These are phyloP conservation scores for Colletotrichum sp. DNA, from an alignment of 2,329 filamentous ascomycete species.

Conservation along the genomic window DNA sequence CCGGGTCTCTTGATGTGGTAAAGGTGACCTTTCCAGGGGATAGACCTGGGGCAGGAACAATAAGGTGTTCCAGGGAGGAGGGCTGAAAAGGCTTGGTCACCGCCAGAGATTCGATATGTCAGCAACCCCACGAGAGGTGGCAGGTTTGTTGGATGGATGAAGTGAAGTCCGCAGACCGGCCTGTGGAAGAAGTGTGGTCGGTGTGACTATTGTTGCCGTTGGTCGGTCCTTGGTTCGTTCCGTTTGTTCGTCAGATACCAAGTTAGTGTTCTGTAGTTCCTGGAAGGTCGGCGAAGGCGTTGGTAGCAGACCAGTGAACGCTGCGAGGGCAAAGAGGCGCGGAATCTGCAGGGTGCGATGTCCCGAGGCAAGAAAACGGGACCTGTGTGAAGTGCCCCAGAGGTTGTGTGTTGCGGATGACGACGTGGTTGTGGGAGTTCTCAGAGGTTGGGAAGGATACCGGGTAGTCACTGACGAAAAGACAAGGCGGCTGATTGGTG, in stretches of 20 bases:
- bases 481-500: not conserved
- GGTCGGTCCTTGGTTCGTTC: not conserved
- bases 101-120: slow-evolving; percentile 11
- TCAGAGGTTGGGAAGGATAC: not conserved
- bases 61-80: slow-evolving; percentile 18
- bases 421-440: not conserved
- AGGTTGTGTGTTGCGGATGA: not conserved
- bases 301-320: not conserved
- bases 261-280: not conserved
- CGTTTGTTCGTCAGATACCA: not conserved
- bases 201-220: not conserved
- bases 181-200: not conserved
- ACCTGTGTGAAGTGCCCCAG: not conserved
- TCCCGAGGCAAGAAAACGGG: not conserved
- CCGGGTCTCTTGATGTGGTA: not conserved
- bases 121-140: slow-evolving; percentile 5
- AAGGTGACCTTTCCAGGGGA: not conserved
- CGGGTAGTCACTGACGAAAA: not conserved
- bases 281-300: not conserved
- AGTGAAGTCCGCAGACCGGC: not conserved
- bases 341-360: not conserved
- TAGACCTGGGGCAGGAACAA: slow-evolving; percentile 3
- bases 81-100: slow-evolving; percentile 14
- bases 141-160: not conserved
- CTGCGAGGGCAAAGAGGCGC: not conserved